A percentile compares a stretch with the other conserved stretches of the same genome.
Conservation (phyloP, 345 rosid genomes). For the Salix exigua region DNA sequence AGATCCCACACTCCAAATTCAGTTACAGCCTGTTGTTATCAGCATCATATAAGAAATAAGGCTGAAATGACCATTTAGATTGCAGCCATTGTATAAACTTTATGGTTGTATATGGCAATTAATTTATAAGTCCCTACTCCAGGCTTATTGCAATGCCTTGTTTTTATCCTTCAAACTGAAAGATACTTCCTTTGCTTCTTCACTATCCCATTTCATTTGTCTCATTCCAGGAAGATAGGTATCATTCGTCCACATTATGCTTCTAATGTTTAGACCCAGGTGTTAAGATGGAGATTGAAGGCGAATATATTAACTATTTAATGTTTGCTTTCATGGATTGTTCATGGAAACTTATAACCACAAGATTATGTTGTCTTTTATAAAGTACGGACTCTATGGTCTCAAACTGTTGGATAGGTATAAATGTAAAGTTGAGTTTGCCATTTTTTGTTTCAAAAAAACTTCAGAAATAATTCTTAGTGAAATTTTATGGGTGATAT, state of each 20-base stretch:
- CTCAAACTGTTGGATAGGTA: not conserved
- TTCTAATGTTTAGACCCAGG: not conserved
- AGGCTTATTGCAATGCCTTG: too few relatives aligned
- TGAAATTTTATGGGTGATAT: not conserved
- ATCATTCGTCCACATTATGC: not conserved
- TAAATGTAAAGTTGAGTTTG: not conserved
- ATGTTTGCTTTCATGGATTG: not conserved
- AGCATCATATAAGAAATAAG: too few relatives aligned
- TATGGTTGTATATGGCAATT: too few relatives aligned
- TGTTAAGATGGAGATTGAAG: not conserved
- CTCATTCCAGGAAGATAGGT: not conserved
- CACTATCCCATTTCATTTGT: too few relatives aligned
- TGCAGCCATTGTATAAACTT: too few relatives aligned
- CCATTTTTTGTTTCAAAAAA: not conserved
- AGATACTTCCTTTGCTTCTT: too few relatives aligned
- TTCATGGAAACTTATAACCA: not conserved
- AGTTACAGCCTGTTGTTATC: too few relatives aligned
- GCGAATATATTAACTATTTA: not conserved
- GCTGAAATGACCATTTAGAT: too few relatives aligned
- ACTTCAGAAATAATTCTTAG: not conserved
- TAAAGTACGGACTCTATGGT: not conserved
- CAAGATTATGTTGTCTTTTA: not conserved
- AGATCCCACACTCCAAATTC: too few relatives aligned
- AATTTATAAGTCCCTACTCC: too few relatives aligned
- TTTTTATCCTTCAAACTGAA: too few relatives aligned